Base-by-base conservation (phyloP, 2,329 filamentous ascomycete genomes). In the Blastomyces gilchristii region DNA sequence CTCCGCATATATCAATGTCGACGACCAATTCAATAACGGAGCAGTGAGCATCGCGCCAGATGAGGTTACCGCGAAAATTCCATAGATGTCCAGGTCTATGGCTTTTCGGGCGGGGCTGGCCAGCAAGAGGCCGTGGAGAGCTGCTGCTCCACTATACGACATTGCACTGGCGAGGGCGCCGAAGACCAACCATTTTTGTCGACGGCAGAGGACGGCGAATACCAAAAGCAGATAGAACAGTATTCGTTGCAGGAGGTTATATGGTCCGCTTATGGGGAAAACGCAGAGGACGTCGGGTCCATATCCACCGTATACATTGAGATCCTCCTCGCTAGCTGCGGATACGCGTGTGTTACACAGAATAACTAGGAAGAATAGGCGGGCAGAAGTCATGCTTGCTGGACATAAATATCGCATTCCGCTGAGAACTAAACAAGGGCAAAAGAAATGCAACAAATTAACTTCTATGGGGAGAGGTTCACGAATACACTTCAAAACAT, bases 171-270 rank as follows among this genome's bases (percentile, higher is more conserved):
- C 68, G 43, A 71, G 66, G 39, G 69, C 69, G 14, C 69, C 69
- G 22, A 69, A 63, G 59, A 71, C 66, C 47, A 71, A 67, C 69
- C 69, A 71, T 66, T 67, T 64, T 22, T 64, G 65, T 8, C 63
- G 60, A 9, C 67, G 63, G 5, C 65, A 67, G 58, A 71, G 66
- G 31, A 70, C 67, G 43, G 68, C 68, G 45, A 69, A 69, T 37
- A 67, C 60, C 8, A 71, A 64, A 16, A 68, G 68, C 8, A 67
- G 63, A 62, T 71, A 71, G 63, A 68, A 71, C n/a, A 71, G 63
- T 12, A 69, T 47, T 14, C 69, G 67, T 25, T 65, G 67, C 7
- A 71, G 67, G 22, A 70, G 61, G 45, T 67, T 67, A 56, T 71
- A 71, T 25, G 63, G 63, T 16, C 69, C 69, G 31, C 68, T 66